Evolutionary conservation across 2,329 filamentous ascomycete species (phyloP).

Genomic region (Fusarium xylarioides): DNA sequence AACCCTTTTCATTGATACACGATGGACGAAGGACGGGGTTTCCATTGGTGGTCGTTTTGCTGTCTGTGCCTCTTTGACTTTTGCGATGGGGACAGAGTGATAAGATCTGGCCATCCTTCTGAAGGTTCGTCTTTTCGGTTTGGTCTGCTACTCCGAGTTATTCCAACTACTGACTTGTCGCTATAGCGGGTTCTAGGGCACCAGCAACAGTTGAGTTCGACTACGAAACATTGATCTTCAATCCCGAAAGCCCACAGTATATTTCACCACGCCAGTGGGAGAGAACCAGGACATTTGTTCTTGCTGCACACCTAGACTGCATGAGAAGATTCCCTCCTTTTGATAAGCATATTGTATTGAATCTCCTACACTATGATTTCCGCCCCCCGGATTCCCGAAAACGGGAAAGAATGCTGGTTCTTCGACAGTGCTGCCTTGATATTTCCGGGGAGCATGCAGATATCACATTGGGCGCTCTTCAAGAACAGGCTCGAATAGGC

Average conservation of each 20-base stretch:
- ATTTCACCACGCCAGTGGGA: conserved; percentile 3
- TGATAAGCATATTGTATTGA: not conserved
- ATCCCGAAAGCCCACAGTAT: not conserved
- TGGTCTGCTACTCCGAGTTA: not conserved
- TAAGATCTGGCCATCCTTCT: not conserved
- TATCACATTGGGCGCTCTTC: not conserved
- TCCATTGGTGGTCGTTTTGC: not conserved
- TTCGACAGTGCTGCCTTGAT: not conserved
- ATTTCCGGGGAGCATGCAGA: not conserved
- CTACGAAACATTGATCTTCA: conserved; percentile 4
- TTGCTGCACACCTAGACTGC: not conserved
- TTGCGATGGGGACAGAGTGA: not conserved
- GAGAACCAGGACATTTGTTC: not conserved
- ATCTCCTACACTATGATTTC: not conserved
- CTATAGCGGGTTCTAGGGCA: not conserved
- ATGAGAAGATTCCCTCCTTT: not conserved
- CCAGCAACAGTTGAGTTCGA: not conserved
- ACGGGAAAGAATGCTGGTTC: not conserved
- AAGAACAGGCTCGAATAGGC: not conserved
- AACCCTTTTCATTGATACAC: not conserved
- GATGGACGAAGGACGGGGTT: not conserved
- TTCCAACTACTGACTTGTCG: not conserved
- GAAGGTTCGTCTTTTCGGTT: not conserved
- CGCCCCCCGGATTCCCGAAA: not conserved
- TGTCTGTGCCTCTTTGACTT: conserved; percentile 16